Conservation (phyloP, 228 moss, liverwort and hornwort species). For the Sphagnum magellanicum region DNA sequence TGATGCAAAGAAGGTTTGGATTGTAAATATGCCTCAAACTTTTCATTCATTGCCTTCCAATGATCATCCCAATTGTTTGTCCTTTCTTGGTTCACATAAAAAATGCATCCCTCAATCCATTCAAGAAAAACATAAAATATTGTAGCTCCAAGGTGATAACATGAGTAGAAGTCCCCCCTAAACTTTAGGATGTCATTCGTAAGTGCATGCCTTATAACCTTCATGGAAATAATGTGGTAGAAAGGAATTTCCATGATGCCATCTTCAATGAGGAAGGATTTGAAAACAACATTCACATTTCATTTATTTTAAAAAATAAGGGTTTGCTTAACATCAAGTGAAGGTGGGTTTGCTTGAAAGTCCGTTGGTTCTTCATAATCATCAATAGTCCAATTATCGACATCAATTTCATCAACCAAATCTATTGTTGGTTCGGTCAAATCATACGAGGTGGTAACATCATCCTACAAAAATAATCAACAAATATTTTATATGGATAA, state of each 20-base stretch:
- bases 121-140: not conserved
- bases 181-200: not conserved
- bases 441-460: not conserved
- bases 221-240: not conserved
- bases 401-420: not conserved
- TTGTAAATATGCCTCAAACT: not conserved
- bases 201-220: not conserved
- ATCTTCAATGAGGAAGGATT: not conserved
- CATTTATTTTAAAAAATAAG: not conserved
- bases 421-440: not conserved
- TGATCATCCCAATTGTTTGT: not conserved
- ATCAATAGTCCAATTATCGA: not conserved
- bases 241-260: not conserved
- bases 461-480: not conserved
- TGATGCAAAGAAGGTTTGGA: not conserved
- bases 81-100: not conserved
- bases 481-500: no score
- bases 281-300: not conserved
- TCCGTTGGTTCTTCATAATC: not conserved
- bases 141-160: not conserved
- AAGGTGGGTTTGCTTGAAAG: not conserved
- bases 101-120: not conserved
- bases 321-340: not conserved
- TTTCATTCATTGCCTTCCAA: not conserved
- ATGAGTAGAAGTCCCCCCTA: not conserved